Base-by-base conservation (phyloP, 345 rosid species). In the Excoecaria cochinchinensis region DNA sequence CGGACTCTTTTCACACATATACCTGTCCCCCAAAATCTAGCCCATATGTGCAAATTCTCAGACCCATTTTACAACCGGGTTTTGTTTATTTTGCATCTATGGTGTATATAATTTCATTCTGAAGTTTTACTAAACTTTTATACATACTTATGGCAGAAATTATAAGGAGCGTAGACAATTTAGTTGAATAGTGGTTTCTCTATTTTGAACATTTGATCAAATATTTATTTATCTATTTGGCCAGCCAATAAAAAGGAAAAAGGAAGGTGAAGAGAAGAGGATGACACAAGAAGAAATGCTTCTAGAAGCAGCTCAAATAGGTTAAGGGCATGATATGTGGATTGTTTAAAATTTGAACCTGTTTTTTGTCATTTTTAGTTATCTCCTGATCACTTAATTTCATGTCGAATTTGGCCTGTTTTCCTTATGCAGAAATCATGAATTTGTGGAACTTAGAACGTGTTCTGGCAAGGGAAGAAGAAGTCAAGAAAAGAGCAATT, bases 221-320 rank as follows among this genome's bases (percentile, higher is more conserved):
- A 21, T 56, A 36, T 46, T 62, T 44, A 22, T 60, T 65, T 46
- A 22, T 24, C 0, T 25, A 63, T n/a, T 64, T 66, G 31, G 39
- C 1, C 82, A 87, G 95, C 99, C 98, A 39, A 85, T 95, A 93
- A 90, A 76, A 95, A 95, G n/a, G n/a, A n/a, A n/a, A n/a, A n/a
- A n/a, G 71, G 91, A 91, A 86, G 98, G 99, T 24, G 99, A 95
- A 84, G 99, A 95, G 80, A 95, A 90, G 85, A 88, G 91, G 81
- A 95, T 95, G 92, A 89, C 94, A 4, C 99, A 95, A 84, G 99
- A 93, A 86, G 99, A 93, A 83, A 95, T 95, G 99, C 86, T 95
- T 61, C 81, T 95, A 67, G 99, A 95, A 89, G 99, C 97, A 65
- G 99, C 98, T 67, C 99, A 95, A 82, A 95, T 98, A 84, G 99